Base-by-base conservation (phyloP, 2,329 filamentous ascomycete species). In the Cladosporium sp. region DNA sequence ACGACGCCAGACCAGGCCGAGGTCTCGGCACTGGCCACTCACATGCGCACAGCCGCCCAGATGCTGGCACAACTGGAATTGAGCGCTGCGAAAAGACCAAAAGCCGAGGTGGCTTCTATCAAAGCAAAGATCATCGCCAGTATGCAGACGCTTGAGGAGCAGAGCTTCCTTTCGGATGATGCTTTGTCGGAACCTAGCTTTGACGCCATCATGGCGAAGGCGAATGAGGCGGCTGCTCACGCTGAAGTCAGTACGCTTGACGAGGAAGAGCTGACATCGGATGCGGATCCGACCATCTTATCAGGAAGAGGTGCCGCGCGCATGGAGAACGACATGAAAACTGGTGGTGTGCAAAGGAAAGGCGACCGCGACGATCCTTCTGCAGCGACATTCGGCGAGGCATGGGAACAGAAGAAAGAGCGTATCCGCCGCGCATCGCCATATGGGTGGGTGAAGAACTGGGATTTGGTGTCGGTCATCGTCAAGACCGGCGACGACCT, bases 281-380 rank as follows among this genome's bases (percentile, higher is more conserved):
- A 66, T n/a, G 57, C 54, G 13, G 67, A 70, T 44, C 67, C 64
- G 3, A 63, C 60, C 20, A 75, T 84, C 52, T 88, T 87, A 59
- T 77, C 83, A 12, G 86, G 82, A 52, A 87, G 87, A 9, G 88
- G 88, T 52, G 83, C 86, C 47, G 88, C 88, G 50, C 80, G 88
- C 51, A 93, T 93, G 88, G 88, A 93, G 66, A 93, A 93, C 64
- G 88, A 93, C 65, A 80, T 89, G 68, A 92, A 90, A 73, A 93
- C 88, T 13, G 88, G 87, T 56, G 88, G 88, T 49, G 83, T 93
- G 12, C 85, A 88, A 64, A 81, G 86, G 45, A 86, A 88, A 63
- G 87, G 87, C 29, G 88, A 93, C 66, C 83, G 88, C 32, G 88
- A 93, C 62, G 88, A 93, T 64, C 88, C 88, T 37, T 91, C 87